Evolutionary conservation across 2,329 filamentous ascomycete genomes (phyloP).

Genomic region (Bipolaris bicolor): DNA sequence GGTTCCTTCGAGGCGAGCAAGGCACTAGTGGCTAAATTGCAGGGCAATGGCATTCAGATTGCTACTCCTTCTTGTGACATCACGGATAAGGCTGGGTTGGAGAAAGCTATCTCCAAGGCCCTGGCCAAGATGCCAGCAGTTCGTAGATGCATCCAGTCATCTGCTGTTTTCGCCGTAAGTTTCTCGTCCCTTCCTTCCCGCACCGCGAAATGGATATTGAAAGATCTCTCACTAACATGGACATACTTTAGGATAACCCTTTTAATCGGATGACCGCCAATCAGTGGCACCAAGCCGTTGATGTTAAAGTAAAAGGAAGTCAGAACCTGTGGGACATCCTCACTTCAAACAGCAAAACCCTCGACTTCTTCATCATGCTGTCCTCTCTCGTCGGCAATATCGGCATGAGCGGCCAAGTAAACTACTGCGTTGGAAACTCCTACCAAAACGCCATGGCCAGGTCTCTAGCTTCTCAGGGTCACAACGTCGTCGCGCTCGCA

Average conservation of each 20-base stretch:
- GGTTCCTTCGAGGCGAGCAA: no score
- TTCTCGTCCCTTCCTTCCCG: background rate
- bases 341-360: no score
- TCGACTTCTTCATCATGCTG: conserved; percentile 51
- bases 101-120: no score
- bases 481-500: conserved; percentile 17
- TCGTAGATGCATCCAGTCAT: conserved; percentile 16
- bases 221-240: background rate
- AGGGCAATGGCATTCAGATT: no score
- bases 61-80: no score
- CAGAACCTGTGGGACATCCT: conserved; percentile 23
- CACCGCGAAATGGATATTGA: background rate
- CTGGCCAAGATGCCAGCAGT: background rate
- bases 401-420: conserved; percentile 32
- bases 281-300: conserved; percentile 16
- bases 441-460: conserved; percentile 41
- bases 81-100: no score
- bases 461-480: conserved; percentile 19
- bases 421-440: conserved; percentile 36
- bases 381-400: conserved; percentile 36
- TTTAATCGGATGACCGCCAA: conserved; percentile 18
- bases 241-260: conserved; percentile 15
- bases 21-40: no score
- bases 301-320: conserved; percentile 29
- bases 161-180: background rate